Evolutionary conservation across 2,329 filamentous ascomycete genomes (phyloP), one percentile per base, ranked within the genome.

Genomic region (Colletotrichum tropicale): DNA sequence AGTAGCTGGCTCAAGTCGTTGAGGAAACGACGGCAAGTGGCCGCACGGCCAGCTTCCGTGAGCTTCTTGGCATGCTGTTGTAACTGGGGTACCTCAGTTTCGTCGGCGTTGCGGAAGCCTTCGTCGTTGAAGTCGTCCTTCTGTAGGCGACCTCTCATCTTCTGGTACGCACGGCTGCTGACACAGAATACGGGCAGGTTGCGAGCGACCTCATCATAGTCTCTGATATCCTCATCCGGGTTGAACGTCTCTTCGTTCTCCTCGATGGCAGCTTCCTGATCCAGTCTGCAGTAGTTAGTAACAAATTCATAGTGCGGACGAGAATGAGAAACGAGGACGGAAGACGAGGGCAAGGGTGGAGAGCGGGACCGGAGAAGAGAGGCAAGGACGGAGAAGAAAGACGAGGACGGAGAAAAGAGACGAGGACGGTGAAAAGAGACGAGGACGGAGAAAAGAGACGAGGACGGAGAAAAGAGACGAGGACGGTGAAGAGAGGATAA

Each of bases 131-230:
- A 78, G 3, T 85, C 83, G 67, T 94, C 91, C 60, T 89, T 89
- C 66, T 85, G 80, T 8, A 93, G 79, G 6, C 90, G 86, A 3
- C 90, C 91, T 48, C 85, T 84, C 28, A 94, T 83, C 78, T 91
- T 91, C 78, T 94, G 91, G 70, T 93, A 94, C 0, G 89, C 91
- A 65, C 89, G 86, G 62, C 89, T 90, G 72, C 90, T 92, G 15
- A 94, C 90, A 76, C 92, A 94, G 79, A 93, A 94, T 4, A 94
- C 91, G 0, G 91, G 89, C 2, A 94, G 84, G 1, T 85, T 86
- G 10, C 82, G 82, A 0, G 90, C 91, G 8, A 93, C 86, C 60
- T 90, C 82, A 1, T 90, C 87, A 67, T 94, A 94, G 77, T 93
- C 88, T 13, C 91, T 87, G 4, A 86, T 65, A 10, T 92, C 89